Evolutionary conservation across 75 land plant species (phyloP), one percentile per base, ranked within the genome.

Genomic region (Pinus tabuliformis): DNA sequence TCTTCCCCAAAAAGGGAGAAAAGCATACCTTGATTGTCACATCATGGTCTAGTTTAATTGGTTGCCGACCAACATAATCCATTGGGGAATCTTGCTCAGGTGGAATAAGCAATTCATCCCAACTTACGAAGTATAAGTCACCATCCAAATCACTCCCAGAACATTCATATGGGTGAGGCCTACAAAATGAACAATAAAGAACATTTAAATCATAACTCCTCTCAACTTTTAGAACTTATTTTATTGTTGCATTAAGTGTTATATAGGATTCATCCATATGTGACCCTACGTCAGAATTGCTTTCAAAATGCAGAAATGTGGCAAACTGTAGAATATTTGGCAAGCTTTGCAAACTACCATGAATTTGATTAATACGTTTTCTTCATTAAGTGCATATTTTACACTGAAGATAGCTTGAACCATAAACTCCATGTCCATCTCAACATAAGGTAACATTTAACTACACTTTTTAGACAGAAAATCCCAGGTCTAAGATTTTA

Each of bases 141-240:
- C 88, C 88, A 81, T 86, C 88, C 28, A 86, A 72, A 65, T 86
- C 88, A 81, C 88, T 86, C 45, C 88, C 88, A n/a, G 88, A 86
- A 62, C 88, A 86, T 59, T 86, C 87, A 78, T 86, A 80, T 30
- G 88, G 88, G 59, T 84, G 88, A 18, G 88, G 88, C 66, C 88
- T 86, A 24, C 4, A 26, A 59, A 52, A 52, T 16, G 59, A 57
- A 49, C 37, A 28, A 22, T 9, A 9, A 73, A 52, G 75, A 68
- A 21, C n/a, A 8, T 20, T 66, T 68, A 17, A 68, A 20, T 64
- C 42, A 16, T 20, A 12, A 42, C 39, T 42, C 3, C 39, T 68
- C 11, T 15, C 0, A 16, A 68, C 13, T 42, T 45, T 42, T 68
- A 68, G 3, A 68, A n/a, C 45, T 20, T 42, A 6, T 42, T 36